A percentile compares a stretch with the other conserved stretches of the same genome.
phyloP scores from a whole-genome alignment of 2,329 filamentous ascomycete species.

The Diaporthe longicolla region DNA sequence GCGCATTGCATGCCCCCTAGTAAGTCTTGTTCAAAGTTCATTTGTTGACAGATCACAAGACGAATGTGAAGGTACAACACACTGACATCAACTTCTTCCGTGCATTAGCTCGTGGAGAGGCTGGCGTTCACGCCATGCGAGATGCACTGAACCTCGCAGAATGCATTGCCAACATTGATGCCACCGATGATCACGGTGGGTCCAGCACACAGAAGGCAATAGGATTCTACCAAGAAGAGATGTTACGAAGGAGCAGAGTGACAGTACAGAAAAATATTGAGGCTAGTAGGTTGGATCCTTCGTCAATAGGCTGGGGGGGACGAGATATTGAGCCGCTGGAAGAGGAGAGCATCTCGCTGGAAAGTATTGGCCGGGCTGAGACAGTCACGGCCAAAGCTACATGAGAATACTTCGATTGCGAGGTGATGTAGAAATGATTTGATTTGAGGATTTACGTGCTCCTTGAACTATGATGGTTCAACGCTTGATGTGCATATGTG shows the following conservation, averaged over 20 bases:
- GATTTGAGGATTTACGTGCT: no score
- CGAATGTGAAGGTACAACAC: no score
- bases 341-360: neutral
- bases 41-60: no score
- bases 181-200: neutral
- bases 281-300: neutral
- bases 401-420: neutral
- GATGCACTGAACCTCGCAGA: slow-evolving; percentile 12
- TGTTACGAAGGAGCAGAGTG: neutral
- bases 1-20: slow-evolving; percentile 14
- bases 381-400: no score
- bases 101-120: slow-evolving; percentile 10
- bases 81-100: neutral
- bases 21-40: neutral
- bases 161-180: neutral
- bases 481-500: no score
- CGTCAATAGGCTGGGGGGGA: slow-evolving; percentile 15
- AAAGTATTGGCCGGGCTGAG: neutral
- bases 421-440: no score
- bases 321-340: neutral
- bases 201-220: neutral
- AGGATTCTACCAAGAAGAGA: neutral
- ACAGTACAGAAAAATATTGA: neutral
- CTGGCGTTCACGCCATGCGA: slow-evolving; percentile 9
- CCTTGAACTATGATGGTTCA: no score